Conservation (phyloP, 352 stramenopile species). For the Pythium aquatile region DNA sequence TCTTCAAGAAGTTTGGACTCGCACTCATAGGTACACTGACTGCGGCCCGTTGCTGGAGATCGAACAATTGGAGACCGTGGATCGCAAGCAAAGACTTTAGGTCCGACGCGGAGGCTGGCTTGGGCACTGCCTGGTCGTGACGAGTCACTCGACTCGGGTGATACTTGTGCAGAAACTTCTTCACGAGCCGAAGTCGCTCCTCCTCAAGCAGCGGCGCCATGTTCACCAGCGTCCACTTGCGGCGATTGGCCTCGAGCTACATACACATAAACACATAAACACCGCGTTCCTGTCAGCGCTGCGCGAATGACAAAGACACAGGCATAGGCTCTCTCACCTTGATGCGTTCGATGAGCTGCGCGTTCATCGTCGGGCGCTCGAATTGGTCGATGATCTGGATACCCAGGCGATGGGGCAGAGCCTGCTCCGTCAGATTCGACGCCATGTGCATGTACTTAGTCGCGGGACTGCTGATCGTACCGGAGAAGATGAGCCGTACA, state of each 20-base stretch:
- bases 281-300: neutral
- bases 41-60: slow-evolving; percentile 76
- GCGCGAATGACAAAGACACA: neutral
- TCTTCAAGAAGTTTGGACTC: slow-evolving; percentile 66
- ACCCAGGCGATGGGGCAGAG: slow-evolving; percentile 18
- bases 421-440: slow-evolving; percentile 6
- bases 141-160: slow-evolving; percentile 8
- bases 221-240: slow-evolving; percentile 71
- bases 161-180: slow-evolving; percentile 60
- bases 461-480: slow-evolving; percentile 48
- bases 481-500: slow-evolving; percentile 84
- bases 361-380: slow-evolving; percentile 54
- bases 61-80: slow-evolving; percentile 58
- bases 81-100: slow-evolving; percentile 8
- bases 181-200: slow-evolving; percentile 53
- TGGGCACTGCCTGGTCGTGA: neutral
- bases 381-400: slow-evolving; percentile 48
- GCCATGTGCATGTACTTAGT: slow-evolving; percentile 40
- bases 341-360: slow-evolving; percentile 82
- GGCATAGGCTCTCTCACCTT: slow-evolving; percentile 32
- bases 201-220: slow-evolving; percentile 58
- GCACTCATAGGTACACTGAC: slow-evolving; percentile 48
- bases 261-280: neutral
- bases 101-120: neutral
- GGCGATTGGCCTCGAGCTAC: slow-evolving; percentile 71